Evolutionary conservation across 495 filamentous ascomycete species (phyloP).

Genomic region (Aspergillus sclerotiicarbonarius): DNA sequence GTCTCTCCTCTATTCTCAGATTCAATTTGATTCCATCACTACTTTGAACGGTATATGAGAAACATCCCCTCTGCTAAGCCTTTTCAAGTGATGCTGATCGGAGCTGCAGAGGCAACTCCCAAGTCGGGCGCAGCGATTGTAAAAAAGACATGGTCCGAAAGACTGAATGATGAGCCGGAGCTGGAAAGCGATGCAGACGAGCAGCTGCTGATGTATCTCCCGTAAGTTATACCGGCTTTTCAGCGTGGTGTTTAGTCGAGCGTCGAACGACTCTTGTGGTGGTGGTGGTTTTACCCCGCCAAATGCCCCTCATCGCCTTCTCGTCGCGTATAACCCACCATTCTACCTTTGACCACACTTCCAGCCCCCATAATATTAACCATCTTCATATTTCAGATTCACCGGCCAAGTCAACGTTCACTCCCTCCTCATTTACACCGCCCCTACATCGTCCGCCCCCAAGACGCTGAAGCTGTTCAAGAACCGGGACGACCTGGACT

Average conservation of each 20-base stretch:
- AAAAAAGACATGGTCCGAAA: conserved; percentile 87
- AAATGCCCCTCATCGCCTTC: conserved; percentile 25
- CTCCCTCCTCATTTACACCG: conserved; percentile 78
- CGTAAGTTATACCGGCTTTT: conserved; percentile 56
- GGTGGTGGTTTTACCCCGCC: conserved; percentile 20
- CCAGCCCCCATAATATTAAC: neutral
- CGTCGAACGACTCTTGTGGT: neutral
- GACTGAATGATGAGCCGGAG: conserved; percentile 67
- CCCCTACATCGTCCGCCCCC: conserved; percentile 67
- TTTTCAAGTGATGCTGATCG: conserved; percentile 8
- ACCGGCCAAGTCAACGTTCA: conserved; percentile 91
- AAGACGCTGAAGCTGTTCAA: conserved; percentile 77
- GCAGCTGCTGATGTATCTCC: conserved; percentile 87
- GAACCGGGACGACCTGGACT: conserved; percentile 87
- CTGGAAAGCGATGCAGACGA: conserved; percentile 86
- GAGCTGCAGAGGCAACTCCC: conserved; percentile 48
- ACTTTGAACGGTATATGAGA: conserved; percentile 67
- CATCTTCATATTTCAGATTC: conserved; percentile 58
- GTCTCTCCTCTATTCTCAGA: conserved; percentile 82
- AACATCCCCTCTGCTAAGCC: neutral
- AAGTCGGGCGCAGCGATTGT: conserved; percentile 71
- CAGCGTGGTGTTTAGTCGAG: neutral
- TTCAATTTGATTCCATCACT: conserved; percentile 81
- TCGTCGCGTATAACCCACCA: neutral
- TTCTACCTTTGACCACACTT: neutral